phyloP scores from a whole-genome alignment of 1,284 basidiomycete species.

The Coniferiporia sulphurascens region DNA sequence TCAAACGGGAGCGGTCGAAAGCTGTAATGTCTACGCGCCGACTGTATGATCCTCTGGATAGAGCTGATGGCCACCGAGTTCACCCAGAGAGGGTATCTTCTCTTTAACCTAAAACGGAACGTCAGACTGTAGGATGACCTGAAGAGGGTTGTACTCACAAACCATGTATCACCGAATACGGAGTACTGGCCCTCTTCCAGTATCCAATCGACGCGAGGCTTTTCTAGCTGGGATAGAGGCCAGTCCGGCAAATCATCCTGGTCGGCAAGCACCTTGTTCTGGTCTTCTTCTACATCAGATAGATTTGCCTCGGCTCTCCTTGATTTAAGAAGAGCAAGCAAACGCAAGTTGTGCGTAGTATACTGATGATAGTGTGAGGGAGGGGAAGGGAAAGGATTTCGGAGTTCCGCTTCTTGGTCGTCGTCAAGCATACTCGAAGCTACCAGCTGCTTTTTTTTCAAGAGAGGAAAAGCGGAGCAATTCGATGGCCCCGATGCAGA shows the following conservation, averaged over 20 bases:
- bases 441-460: neutral
- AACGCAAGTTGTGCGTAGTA: constrained; percentile 59
- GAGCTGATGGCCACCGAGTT: constrained; percentile 65
- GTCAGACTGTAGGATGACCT: neutral
- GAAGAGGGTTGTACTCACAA: constrained; percentile 42
- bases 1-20: constrained; percentile 14
- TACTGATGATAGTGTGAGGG: constrained; percentile 74
- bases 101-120: constrained; percentile 56
- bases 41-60: constrained; percentile 64
- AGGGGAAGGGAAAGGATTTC: constrained; percentile 78
- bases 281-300: constrained; percentile 36
- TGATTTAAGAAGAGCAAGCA: constrained; percentile 55
- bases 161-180: constrained; percentile 78
- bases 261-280: constrained; percentile 57
- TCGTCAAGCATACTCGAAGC: constrained; percentile 44
- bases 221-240: constrained; percentile 67
- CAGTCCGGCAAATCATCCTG: constrained; percentile 68
- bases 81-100: constrained; percentile 64
- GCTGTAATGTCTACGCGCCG: constrained; percentile 37
- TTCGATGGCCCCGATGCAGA: too few species aligned
- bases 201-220: constrained; percentile 79
- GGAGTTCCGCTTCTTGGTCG: constrained; percentile 63
- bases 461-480: too few species aligned
- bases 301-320: constrained; percentile 34
- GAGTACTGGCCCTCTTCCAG: constrained; percentile 63